phyloP scores from a whole-genome alignment of 192 early-diverging fungal species.

The Umbelopsis ramanniana region DNA sequence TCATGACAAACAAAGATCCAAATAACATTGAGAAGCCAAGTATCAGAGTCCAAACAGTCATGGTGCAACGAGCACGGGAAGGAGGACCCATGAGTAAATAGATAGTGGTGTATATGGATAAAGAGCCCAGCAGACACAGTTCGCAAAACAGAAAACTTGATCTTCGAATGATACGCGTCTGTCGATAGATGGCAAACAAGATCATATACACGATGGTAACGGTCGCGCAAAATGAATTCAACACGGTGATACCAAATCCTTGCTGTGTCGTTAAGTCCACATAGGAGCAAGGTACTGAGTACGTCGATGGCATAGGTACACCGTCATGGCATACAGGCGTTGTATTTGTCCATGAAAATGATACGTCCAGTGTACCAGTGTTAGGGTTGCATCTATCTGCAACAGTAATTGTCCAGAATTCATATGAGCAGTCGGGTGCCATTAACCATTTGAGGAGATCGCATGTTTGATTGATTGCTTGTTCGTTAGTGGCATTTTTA shows the following conservation, averaged over 20 bases:
- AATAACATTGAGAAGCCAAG: conserved; percentile 13
- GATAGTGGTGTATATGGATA: conserved; percentile 19
- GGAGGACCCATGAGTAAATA: conserved; percentile 7
- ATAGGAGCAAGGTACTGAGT: conserved; percentile 20
- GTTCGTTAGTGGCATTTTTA: conserved; percentile 29
- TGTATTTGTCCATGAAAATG: conserved; percentile 12
- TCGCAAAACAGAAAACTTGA: conserved; percentile 23
- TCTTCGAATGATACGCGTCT: background rate
- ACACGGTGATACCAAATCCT: conserved; percentile 8
- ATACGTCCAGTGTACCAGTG: background rate
- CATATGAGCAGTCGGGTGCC: conserved; percentile 14
- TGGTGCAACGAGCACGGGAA: background rate
- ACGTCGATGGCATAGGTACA: background rate
- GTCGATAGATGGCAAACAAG: conserved; percentile 18
- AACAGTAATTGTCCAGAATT: background rate
- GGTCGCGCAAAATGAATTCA: conserved; percentile 3
- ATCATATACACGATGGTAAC: conserved; percentile 21
- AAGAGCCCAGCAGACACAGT: background rate
- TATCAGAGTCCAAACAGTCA: conserved; percentile 9
- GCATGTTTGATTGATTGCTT: conserved; percentile 23
- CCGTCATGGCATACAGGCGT: conserved; percentile 13
- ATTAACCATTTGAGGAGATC: conserved; percentile 4
- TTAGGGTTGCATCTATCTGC: background rate
- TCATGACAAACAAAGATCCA: conserved; percentile 23
- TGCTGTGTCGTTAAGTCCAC: background rate